Base-by-base conservation (phyloP, 257 asterid genomes). In the Solanum bulbocastanum region DNA sequence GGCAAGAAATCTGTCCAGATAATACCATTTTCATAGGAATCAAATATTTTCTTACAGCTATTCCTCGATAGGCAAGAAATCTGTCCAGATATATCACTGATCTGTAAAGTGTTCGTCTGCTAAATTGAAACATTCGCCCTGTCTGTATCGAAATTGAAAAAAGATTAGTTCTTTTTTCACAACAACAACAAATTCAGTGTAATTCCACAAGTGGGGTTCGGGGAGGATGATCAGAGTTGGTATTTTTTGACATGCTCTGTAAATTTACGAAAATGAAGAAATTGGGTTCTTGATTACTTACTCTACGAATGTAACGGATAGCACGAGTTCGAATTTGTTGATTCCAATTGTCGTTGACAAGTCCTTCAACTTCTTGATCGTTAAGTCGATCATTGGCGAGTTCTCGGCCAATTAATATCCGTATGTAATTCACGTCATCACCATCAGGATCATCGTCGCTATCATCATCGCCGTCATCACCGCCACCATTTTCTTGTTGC, bases 81-180 rank as follows among this genome's bases (percentile, higher is more conserved):
- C 92, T 90, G 66, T 93, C 95, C 52, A 94, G 87, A 92, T 92
- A 96, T 23, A 89, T 83, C 42, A 93, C 90, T 11, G 98, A 89
- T 33, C 88, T 81, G 91, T 91, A 96, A 0, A 93, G 93, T 6
- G 98, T 94, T 40, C 87, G 94, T 83, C 42, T 62, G 71, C 88
- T 87, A 5, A 96, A 93, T 84, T 94, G 94, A 83, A 94, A 87
- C 66, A 52, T 18, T 14, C 58, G 88, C 86, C 91, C 90, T 83
- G 40, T 88, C 96, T 93, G 92, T 92, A 90, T 42, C 37, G 83
- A 83, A 88, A 88, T 13, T 33, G 52, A 83, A 32, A n/a, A 40
- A 56, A 16, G 23, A 68, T 14, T 4, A 65, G 72, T 65, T 0
- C 1, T n/a, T 65, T 62, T 10, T 58, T n/a, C 8, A 2, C 8